Evolutionary conservation across 2,329 filamentous ascomycete genomes (phyloP).

Genomic region (Leptographium galeiforme): DNA sequence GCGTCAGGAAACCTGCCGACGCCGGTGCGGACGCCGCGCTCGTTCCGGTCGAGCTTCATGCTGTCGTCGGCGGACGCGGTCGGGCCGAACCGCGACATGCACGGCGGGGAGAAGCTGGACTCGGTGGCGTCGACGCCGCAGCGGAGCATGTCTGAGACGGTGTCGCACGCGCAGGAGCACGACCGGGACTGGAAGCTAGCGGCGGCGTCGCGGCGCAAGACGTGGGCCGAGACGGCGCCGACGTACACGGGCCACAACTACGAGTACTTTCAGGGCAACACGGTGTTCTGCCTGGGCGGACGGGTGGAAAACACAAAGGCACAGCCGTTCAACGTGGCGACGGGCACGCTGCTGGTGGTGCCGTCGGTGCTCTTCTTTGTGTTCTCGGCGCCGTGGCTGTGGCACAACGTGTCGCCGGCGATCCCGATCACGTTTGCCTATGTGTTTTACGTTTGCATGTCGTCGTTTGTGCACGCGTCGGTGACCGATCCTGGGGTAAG

Average conservation of each 20-base stretch:
- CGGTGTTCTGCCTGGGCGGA: slow-evolving; percentile 74
- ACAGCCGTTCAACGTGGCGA: slow-evolving; percentile 78
- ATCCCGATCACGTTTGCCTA: slow-evolving; percentile 86
- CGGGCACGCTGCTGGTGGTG: slow-evolving; percentile 64
- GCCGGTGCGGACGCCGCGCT: slow-evolving; percentile 58
- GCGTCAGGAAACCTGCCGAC: slow-evolving; percentile 31
- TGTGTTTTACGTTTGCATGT: slow-evolving; percentile 78
- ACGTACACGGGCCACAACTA: slow-evolving; percentile 52
- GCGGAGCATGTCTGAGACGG: slow-evolving; percentile 23
- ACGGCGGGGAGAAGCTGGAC: slow-evolving; percentile 70
- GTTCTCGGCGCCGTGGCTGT: slow-evolving; percentile 74
- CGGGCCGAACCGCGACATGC: slow-evolving; percentile 41
- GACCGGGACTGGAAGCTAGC: slow-evolving; percentile 14
- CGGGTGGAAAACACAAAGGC: slow-evolving; percentile 79
- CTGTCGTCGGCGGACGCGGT: slow-evolving; percentile 32
- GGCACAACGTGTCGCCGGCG: slow-evolving; percentile 74
- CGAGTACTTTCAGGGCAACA: slow-evolving; percentile 90
- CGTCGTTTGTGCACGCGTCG: slow-evolving; percentile 88
- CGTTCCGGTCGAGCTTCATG: slow-evolving; percentile 65
- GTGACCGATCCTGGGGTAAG: slow-evolving; percentile 81
- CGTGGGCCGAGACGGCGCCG: background rate
- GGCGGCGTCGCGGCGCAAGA: slow-evolving; percentile 1
- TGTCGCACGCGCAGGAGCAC: slow-evolving; percentile 19
- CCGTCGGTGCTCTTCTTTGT: slow-evolving; percentile 74
- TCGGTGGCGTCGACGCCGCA: slow-evolving; percentile 66